Percentiles rank a stretch among this genome's conserved stretches.
These are phyloP conservation scores for Endogone sp. DNA, from an alignment of 192 early-diverging fungal species.

Conservation along the genomic window DNA sequence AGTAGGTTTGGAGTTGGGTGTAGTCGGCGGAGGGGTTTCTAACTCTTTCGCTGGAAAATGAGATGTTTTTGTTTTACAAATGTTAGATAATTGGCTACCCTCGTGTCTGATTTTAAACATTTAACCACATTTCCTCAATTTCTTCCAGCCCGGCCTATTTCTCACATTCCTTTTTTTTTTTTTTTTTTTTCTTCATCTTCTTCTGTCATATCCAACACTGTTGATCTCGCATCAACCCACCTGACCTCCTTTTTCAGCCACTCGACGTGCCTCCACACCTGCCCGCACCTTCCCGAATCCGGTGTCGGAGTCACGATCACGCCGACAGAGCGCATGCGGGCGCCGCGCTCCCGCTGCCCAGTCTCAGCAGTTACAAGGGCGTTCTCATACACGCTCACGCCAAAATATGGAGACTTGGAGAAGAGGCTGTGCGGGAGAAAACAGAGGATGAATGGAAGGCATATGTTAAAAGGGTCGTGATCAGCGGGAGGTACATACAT, in stretches of 20 bases:
- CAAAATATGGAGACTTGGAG: conserved; percentile 29
- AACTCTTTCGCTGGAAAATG: too few species aligned
- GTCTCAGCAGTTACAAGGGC: conserved; percentile 6
- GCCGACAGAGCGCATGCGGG: conserved; percentile 47
- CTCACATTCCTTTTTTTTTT: not conserved
- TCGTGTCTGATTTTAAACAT: too few species aligned
- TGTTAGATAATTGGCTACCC: too few species aligned
- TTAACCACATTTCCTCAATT: too few species aligned
- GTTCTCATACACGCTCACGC: conserved; percentile 44
- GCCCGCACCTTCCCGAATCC: conserved; percentile 38
- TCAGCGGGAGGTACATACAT: conserved; percentile 36
- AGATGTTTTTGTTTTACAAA: too few species aligned
- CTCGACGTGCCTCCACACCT: conserved; percentile 41
- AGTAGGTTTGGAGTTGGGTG: too few species aligned
- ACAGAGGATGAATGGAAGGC: not conserved
- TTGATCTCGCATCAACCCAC: too few species aligned
- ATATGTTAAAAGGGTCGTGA: not conserved
- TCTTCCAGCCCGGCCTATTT: too few species aligned
- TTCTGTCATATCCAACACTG: not conserved
- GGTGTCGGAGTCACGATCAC: conserved; percentile 37
- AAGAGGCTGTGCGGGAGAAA: conserved; percentile 41
- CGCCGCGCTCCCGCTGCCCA: conserved; percentile 38
- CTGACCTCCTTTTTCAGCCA: too few species aligned
- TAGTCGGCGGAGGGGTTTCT: too few species aligned
- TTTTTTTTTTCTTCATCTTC: conserved; percentile 1